phyloP scores from a whole-genome alignment of 805 yeast species.

The Candida nemodendra region DNA sequence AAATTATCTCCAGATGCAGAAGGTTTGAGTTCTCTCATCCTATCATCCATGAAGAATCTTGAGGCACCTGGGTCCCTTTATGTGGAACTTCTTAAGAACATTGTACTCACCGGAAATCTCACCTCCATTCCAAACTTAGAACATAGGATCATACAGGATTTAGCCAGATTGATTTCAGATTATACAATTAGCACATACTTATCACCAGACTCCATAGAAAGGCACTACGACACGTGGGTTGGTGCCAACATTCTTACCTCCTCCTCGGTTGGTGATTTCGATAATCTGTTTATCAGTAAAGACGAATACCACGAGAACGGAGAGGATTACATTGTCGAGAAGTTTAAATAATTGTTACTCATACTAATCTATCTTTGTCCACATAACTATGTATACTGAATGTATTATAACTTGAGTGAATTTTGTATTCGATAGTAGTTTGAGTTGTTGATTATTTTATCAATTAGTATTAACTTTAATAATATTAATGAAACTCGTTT shows the following conservation, averaged over 20 bases:
- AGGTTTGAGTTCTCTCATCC: constrained; percentile 46
- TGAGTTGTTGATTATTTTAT: no score
- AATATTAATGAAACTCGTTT: no score
- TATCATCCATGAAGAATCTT: constrained; percentile 43
- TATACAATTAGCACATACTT: constrained; percentile 40
- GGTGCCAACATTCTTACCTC: constrained; percentile 69
- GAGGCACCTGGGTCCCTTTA: constrained; percentile 44
- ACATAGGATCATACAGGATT: constrained; percentile 54
- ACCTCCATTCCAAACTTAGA: constrained; percentile 55
- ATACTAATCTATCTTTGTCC: no score
- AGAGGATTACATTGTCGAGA: constrained; percentile 42
- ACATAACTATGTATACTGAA: no score
- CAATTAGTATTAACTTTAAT: no score
- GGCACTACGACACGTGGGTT: constrained; percentile 62
- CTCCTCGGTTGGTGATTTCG: constrained; percentile 50
- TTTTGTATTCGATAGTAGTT: no score
- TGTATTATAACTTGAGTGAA: no score
- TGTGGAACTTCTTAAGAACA: constrained; percentile 40
- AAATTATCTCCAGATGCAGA: constrained; percentile 51
- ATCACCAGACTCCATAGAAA: constrained; percentile 46
- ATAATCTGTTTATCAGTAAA: constrained; percentile 59
- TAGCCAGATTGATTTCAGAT: constrained; percentile 54
- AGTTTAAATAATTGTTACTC: constrained; percentile 41
- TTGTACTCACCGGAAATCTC: constrained; percentile 62
- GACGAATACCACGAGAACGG: constrained; percentile 68